A percentile compares a stretch with the other conserved stretches of the same genome.
These are phyloP conservation scores for Pseudogymnoascus sp. DNA, from an alignment of 2,329 filamentous ascomycete species.

Conservation along the genomic window DNA sequence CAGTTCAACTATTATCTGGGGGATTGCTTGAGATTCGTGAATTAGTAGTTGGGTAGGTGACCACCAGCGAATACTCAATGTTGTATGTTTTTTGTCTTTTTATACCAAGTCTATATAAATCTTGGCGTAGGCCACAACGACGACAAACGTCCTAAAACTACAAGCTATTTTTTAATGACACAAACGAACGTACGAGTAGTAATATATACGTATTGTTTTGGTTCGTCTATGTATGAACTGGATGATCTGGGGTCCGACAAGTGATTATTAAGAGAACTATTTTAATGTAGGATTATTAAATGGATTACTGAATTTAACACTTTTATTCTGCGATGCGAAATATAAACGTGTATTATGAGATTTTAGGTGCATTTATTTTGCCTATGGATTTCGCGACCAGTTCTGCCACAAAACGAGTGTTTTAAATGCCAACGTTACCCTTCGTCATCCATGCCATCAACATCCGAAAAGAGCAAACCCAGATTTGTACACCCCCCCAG, in stretches of 20 bases:
- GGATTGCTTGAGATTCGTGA: no score
- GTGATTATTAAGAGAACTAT: neutral
- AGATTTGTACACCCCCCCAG: slow-evolving; percentile 4
- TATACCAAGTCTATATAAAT: no score
- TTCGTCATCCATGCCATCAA: neutral
- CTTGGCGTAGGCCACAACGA: no score
- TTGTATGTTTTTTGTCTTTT: no score
- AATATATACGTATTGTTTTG: neutral
- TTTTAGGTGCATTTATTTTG: slow-evolving; percentile 7
- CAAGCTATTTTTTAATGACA: neutral
- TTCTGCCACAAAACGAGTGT: neutral
- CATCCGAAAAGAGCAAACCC: slow-evolving; percentile 5
- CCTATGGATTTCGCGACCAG: slow-evolving; percentile 3
- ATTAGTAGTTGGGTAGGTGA: no score
- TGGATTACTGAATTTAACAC: neutral
- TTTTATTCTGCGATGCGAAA: neutral
- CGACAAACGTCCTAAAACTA: neutral
- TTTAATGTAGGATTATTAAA: neutral
- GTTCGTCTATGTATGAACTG: neutral
- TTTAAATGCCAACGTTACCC: neutral
- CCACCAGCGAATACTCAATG: no score
- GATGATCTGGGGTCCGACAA: neutral
- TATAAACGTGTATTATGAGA: neutral
- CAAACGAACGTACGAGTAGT: neutral
- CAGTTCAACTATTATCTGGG: no score